phyloP scores from a whole-genome alignment of 2,329 filamentous ascomycete species.

The Aspergillus calidoustus region DNA sequence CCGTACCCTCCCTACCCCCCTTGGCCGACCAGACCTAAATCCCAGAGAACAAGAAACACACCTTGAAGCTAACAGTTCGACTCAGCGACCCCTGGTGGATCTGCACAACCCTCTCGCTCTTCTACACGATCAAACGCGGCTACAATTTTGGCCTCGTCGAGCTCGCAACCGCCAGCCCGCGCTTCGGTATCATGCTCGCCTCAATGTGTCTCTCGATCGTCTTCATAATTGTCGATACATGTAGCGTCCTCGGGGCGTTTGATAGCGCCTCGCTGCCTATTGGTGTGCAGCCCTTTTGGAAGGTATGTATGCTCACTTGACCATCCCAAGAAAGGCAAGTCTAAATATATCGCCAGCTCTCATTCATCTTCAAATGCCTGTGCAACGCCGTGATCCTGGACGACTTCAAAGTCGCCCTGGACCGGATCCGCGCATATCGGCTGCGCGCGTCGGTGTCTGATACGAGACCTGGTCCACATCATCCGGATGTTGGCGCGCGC shows the following conservation, averaged over 20 bases:
- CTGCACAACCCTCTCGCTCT: constrained; percentile 62
- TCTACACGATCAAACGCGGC: constrained; percentile 66
- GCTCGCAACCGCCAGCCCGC: constrained; percentile 64
- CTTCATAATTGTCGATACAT: constrained; percentile 66
- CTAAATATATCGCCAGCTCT: constrained; percentile 39
- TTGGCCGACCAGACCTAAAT: no score
- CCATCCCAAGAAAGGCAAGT: no score
- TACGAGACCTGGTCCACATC: no score
- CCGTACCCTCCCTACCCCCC: no score
- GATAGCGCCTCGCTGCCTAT: constrained; percentile 44
- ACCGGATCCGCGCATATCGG: constrained; percentile 26
- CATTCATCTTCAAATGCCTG: constrained; percentile 69
- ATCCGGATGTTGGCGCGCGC: no score
- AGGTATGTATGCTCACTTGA: constrained; percentile 30
- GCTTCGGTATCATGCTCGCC: constrained; percentile 65
- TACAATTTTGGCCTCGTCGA: constrained; percentile 64
- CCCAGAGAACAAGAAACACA: no score
- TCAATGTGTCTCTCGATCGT: constrained; percentile 65
- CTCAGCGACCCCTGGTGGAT: constrained; percentile 70
- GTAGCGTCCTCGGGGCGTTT: constrained; percentile 60
- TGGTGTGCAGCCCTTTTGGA: constrained; percentile 70
- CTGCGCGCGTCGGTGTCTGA: no score
- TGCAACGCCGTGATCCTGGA: constrained; percentile 70
- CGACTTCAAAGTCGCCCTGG: constrained; percentile 67
- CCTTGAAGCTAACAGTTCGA: no score